phyloP scores from a whole-genome alignment of 2,329 filamentous ascomycete species.

The Clarireedia homoeocarpa region DNA sequence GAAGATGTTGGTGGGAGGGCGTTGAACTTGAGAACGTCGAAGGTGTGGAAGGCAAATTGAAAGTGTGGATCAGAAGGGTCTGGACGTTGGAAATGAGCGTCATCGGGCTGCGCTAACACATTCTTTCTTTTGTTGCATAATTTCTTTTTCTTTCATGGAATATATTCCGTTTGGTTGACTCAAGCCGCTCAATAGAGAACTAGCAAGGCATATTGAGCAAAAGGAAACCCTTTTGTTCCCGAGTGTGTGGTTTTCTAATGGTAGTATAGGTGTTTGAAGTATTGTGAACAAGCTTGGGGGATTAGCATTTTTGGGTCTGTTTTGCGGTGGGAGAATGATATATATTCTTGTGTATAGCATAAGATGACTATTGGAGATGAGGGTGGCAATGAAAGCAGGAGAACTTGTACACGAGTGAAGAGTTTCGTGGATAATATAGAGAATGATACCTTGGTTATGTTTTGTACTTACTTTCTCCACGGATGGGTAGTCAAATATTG shows the following conservation, averaged over 20 bases:
- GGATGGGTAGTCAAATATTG: no score
- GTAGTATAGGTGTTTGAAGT: constrained; percentile 5
- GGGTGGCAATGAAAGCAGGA: not conserved
- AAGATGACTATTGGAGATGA: not conserved
- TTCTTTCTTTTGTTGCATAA: constrained; percentile 8
- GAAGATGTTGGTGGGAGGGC: constrained; percentile 98
- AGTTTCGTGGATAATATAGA: constrained; percentile 5
- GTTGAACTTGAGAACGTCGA: constrained; percentile 86
- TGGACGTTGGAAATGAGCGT: constrained; percentile 99
- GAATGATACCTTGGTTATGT: not conserved
- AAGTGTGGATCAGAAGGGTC: constrained; percentile 96
- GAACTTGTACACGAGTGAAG: constrained; percentile 4
- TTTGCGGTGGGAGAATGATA: not conserved
- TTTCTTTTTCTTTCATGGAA: constrained; percentile 5
- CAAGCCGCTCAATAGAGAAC: not conserved
- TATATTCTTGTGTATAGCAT: not conserved
- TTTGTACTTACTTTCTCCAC: not conserved
- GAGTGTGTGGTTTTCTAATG: constrained; percentile 1
- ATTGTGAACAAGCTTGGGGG: constrained; percentile 1
- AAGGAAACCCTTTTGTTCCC: not conserved
- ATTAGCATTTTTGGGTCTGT: constrained; percentile 4
- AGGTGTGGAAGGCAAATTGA: constrained; percentile 83
- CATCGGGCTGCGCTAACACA: constrained; percentile 59
- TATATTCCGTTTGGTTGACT: constrained; percentile 5
- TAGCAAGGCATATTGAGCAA: not conserved